Percentiles rank a stretch among this genome's conserved stretches.
phyloP scores from a whole-genome alignment of 78 protist species.

The Chrysochromulina parva region DNA sequence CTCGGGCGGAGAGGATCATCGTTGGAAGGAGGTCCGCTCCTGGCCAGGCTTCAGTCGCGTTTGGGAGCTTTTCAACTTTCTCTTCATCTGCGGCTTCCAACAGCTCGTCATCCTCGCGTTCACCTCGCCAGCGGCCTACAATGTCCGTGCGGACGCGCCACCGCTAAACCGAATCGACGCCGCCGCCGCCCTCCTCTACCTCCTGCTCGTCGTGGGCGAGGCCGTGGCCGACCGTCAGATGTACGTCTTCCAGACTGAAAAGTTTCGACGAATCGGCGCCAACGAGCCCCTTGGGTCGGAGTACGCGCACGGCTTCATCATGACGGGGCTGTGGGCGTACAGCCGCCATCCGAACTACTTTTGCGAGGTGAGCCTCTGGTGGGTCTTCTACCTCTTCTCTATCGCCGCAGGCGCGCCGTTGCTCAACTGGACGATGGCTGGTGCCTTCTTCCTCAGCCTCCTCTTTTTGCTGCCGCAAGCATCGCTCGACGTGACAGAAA shows the following conservation, averaged over 20 bases:
- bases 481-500: constrained; percentile 19
- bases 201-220: constrained; percentile 8
- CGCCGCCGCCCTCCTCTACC: constrained; percentile 9
- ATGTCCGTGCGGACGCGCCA: not conserved
- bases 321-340: constrained; percentile 32
- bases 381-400: constrained; percentile 40
- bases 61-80: not conserved
- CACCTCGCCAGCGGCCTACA: not conserved
- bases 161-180: constrained; percentile 21
- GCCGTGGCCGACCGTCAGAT: constrained; percentile 51
- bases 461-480: constrained; percentile 12
- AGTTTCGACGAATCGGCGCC: not conserved
- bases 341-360: constrained; percentile 53
- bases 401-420: not conserved
- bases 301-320: not conserved
- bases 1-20: constrained; percentile 5
- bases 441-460: constrained; percentile 25
- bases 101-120: not conserved
- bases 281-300: not conserved
- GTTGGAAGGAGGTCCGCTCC: not conserved
- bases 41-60: not conserved
- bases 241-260: constrained; percentile 34
- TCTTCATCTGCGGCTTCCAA: not conserved
- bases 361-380: constrained; percentile 53
- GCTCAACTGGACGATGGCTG: constrained; percentile 35